Conservation (phyloP, 2,329 filamentous ascomycete species). For the Xylariales sp. region DNA sequence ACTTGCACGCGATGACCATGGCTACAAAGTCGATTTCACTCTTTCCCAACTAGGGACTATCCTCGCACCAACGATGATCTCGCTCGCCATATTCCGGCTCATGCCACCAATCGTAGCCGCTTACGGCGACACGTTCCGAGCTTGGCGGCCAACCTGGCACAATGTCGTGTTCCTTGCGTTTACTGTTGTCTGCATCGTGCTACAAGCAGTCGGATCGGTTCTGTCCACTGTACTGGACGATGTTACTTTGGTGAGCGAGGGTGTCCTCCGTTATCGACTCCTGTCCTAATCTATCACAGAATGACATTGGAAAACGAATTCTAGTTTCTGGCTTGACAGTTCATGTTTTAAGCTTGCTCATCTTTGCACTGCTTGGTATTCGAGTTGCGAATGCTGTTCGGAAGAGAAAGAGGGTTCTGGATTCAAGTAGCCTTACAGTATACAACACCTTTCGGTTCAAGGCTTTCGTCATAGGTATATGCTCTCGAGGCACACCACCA, state of each 20-base stretch:
- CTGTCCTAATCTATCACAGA: slow-evolving; percentile 21
- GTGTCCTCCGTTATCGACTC: slow-evolving; percentile 13
- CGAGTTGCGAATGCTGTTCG: slow-evolving; percentile 36
- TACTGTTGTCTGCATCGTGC: slow-evolving; percentile 18
- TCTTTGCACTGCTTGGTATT: slow-evolving; percentile 33
- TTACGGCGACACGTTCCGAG: slow-evolving; percentile 39
- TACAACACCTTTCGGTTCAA: slow-evolving; percentile 40
- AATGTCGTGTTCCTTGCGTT: slow-evolving; percentile 20
- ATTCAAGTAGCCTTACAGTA: slow-evolving; percentile 33
- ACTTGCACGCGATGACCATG: slow-evolving; percentile 27
- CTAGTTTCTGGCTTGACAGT: slow-evolving; percentile 41
- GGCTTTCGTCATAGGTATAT: slow-evolving; percentile 40
- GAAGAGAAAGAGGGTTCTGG: slow-evolving; percentile 32
- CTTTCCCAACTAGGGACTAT: slow-evolving; percentile 43
- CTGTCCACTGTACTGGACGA: slow-evolving; percentile 32
- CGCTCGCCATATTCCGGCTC: slow-evolving; percentile 37
- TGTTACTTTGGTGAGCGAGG: slow-evolving; percentile 31
- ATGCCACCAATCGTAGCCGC: slow-evolving; percentile 42
- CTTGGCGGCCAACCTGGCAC: slow-evolving; percentile 28
- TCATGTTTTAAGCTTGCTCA: slow-evolving; percentile 35
- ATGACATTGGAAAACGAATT: slow-evolving; percentile 29
- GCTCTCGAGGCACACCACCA: too few relatives aligned
- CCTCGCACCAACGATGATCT: slow-evolving; percentile 42
- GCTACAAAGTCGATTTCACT: slow-evolving; percentile 33
- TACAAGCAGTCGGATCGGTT: slow-evolving; percentile 37